Evolutionary conservation across 2,329 filamentous ascomycete genomes (phyloP), one percentile per base, ranked within the genome.

Genomic region (Penicillium frequentans): DNA sequence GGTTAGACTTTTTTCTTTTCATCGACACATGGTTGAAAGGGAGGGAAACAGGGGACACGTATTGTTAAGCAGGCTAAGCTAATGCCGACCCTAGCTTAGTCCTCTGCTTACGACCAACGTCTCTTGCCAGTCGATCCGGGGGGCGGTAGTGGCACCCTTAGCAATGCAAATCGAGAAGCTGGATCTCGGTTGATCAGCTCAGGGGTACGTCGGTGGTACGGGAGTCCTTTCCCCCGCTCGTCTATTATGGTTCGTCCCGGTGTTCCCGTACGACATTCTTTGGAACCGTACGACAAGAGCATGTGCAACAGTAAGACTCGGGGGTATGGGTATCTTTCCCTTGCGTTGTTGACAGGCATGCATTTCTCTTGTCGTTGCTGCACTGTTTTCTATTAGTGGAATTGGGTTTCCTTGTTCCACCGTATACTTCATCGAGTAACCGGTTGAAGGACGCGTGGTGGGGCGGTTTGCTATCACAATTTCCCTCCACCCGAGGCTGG

Each of bases 141-240:
- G 61, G 35, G 24, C 61, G 63, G 64, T 60, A 66, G 63, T 66
- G 64, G 64, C 63, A 60, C 58, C 57, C 47, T 57, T 55, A 49
- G 52, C 50, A 55, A 49, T 54, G 55, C 49, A 49, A 57, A 58
- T 59, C 57, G 55, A 60, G 46, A 49, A 37, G 48, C 45, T 55
- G 47, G 61, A 63, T 60, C 54, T 62, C 49, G 63, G 62, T 57
- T 70, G 70, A 72, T 72, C 67, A 63, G 68, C 66, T 66, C 69
- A 72, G 68, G 68, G 68, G 64, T 67, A 57, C 11, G n/a, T 45
- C 14, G 43, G 50, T 52, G 45, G 52, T 27, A 47, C 42, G 37
- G 26, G 57, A 58, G 54, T 55, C 50, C 31, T 45, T 42, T 24
- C 37, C 46, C 50, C 49, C 35, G 31, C 55, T 60, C 49, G 58